Percentiles rank a stretch among this genome's conserved stretches.
These are phyloP conservation scores for Schizothecium vesticola DNA, from an alignment of 495 filamentous ascomycete species.

Conservation along the genomic window DNA sequence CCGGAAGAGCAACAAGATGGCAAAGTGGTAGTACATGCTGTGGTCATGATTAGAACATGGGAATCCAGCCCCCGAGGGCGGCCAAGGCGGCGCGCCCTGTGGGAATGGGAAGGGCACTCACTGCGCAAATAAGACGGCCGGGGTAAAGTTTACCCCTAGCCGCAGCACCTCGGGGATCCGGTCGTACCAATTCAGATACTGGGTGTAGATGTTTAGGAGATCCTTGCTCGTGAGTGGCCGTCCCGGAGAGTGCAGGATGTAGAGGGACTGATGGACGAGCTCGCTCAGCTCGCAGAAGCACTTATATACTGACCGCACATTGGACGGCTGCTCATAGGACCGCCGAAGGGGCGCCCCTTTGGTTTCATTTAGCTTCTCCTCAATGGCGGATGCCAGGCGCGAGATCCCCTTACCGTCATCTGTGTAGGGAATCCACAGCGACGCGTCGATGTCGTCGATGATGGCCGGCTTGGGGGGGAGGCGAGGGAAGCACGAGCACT, in stretches of 20 bases:
- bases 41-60: constrained; percentile 8
- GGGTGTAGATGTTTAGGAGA: constrained; percentile 51
- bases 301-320: constrained; percentile 53
- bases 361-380: constrained; percentile 15
- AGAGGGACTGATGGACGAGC: constrained; percentile 60
- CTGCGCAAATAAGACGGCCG: constrained; percentile 59
- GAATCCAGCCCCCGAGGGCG: too few species aligned
- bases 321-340: constrained; percentile 48
- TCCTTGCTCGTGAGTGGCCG: constrained; percentile 52
- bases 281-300: constrained; percentile 62
- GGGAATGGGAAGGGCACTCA: constrained; percentile 36
- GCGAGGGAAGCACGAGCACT: constrained; percentile 53
- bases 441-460: constrained; percentile 48
- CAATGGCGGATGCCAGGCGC: background rate
- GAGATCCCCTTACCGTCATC: constrained; percentile 44
- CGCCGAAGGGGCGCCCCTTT: constrained; percentile 42
- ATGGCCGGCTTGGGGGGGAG: constrained; percentile 53
- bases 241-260: constrained; percentile 57
- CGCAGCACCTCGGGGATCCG: constrained; percentile 53
- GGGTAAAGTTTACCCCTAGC: constrained; percentile 54
- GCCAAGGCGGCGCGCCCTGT: background rate
- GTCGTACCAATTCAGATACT: constrained; percentile 59
- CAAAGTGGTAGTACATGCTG: constrained; percentile 63
- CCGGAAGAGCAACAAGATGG: constrained; percentile 58
- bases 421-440: constrained; percentile 54